Base-by-base conservation (phyloP, 441 rosid genomes). In the Raphanus hybrid region DNA sequence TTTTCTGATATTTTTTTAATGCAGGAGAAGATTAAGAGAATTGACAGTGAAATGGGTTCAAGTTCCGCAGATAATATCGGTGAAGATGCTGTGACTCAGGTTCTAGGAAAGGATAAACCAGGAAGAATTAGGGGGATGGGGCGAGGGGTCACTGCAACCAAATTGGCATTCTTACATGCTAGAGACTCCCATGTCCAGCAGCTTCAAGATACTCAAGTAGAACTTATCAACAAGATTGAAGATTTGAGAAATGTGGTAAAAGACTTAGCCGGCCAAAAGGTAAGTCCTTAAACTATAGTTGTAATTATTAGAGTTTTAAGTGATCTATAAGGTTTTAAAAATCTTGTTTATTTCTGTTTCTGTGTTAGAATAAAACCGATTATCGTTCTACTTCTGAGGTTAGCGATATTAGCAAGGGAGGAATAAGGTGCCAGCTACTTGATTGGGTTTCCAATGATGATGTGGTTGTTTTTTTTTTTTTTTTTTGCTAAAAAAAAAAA, bases 1-100 rank as follows among this genome's bases (percentile, higher is more conserved):
- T n/a, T n/a, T n/a, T n/a, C n/a, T n/a, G n/a, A n/a, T n/a, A n/a
- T n/a, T 39, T 39, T 39, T 39, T 39, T 39, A 39, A 8, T 39
- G 45, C 45, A 39, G 45, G 45, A 39, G 11, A 39, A 39, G 11
- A 39, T 39, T 1, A 39, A 39, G 10, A 39, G 10, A 9, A 8
- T 39, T 39, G 45, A 39, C 11, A 8, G 45, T 39, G 9, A 39
- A 39, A 39, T 39, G 45, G 45, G 8, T 1, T 39, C 45, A 39
- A 39, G 10, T 7, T 39, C 45, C 8, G 11, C 45, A 7, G 45
- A 66, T 50, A 67, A 29, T 27, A 1, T 67, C 15, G 29, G 27
- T 8, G 61, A 68, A 15, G 71, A 68, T 68, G 71, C 0, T 68
- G 71, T 68, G 8, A 68, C 43, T 29, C 15, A 68, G 43, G 43